phyloP scores from a whole-genome alignment of 495 filamentous ascomycete species.

The Penicillium cosmopolitanum region DNA sequence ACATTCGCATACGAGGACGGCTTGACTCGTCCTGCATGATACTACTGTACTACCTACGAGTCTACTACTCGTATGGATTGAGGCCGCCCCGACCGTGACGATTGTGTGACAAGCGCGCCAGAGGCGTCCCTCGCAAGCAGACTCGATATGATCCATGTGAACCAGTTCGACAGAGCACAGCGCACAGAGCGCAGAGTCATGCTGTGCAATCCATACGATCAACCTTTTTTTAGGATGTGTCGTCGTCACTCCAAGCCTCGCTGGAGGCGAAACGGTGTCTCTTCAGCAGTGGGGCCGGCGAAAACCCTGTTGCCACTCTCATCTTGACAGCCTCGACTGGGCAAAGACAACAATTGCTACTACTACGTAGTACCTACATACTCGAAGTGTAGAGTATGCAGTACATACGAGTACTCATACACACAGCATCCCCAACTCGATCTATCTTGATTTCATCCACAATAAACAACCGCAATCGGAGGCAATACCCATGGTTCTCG shows the following conservation, averaged over 20 bases:
- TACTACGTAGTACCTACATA: too few relatives aligned
- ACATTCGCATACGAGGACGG: not conserved
- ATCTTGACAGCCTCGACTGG: not conserved
- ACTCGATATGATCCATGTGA: not conserved
- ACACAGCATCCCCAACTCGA: not conserved
- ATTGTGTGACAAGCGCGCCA: too few relatives aligned
- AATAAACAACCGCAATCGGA: conserved; percentile 29
- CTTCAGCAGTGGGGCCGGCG: not conserved
- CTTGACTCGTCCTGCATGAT: conserved; percentile 4
- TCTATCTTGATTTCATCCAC: not conserved
- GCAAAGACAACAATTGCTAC: not conserved
- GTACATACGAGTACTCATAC: too few relatives aligned
- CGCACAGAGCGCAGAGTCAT: not conserved
- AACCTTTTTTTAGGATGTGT: conserved; percentile 2
- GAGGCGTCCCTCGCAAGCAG: not conserved
- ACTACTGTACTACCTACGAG: not conserved
- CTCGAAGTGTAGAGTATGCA: too few relatives aligned
- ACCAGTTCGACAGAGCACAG: not conserved
- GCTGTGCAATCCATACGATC: not conserved
- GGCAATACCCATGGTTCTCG: conserved; percentile 21
- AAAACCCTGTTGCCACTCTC: not conserved
- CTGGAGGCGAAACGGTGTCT: conserved; percentile 14
- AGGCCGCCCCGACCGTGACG: not conserved
- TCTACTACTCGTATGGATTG: not conserved
- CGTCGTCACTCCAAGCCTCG: conserved; percentile 7